These are phyloP conservation scores for Capsicum baccatum DNA, from an alignment of 257 asterid species.

Conservation along the genomic window DNA sequence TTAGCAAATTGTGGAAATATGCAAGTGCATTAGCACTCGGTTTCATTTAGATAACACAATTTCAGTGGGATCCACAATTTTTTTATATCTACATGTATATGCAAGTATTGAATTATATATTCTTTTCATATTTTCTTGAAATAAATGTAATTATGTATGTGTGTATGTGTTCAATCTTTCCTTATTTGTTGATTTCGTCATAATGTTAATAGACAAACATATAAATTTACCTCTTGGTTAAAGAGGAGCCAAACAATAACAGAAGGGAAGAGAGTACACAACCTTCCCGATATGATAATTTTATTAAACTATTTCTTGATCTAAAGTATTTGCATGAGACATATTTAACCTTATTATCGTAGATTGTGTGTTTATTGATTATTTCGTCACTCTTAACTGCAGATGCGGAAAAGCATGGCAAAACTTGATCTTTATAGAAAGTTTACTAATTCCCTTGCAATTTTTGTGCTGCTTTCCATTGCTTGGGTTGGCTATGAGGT, in stretches of 20 bases:
- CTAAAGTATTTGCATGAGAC: background rate
- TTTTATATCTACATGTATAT: background rate
- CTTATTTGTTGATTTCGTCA: background rate
- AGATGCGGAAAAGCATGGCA: constrained; percentile 45
- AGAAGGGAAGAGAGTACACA: background rate
- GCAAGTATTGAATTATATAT: background rate
- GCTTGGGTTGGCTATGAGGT: constrained; percentile 65
- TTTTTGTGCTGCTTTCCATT: constrained; percentile 51
- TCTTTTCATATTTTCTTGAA: background rate
- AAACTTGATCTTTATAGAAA: constrained; percentile 51
- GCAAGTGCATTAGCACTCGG: background rate
- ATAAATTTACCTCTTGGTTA: background rate
- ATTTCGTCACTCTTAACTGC: constrained; percentile 5
- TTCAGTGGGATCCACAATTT: constrained; percentile 13
- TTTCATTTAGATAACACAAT: background rate
- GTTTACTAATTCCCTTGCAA: constrained; percentile 52
- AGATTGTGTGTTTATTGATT: background rate
- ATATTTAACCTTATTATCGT: background rate
- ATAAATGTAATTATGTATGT: background rate
- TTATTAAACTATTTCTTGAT: constrained; percentile 2
- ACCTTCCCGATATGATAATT: background rate
- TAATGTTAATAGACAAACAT: background rate
- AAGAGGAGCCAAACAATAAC: background rate
- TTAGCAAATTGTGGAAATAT: background rate
- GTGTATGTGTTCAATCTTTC: background rate